A percentile compares a stretch with the other conserved stretches of the same genome.
These are phyloP conservation scores for Agaricus subrufescens DNA, from an alignment of 768 basidiomycete species.

Conservation along the genomic window DNA sequence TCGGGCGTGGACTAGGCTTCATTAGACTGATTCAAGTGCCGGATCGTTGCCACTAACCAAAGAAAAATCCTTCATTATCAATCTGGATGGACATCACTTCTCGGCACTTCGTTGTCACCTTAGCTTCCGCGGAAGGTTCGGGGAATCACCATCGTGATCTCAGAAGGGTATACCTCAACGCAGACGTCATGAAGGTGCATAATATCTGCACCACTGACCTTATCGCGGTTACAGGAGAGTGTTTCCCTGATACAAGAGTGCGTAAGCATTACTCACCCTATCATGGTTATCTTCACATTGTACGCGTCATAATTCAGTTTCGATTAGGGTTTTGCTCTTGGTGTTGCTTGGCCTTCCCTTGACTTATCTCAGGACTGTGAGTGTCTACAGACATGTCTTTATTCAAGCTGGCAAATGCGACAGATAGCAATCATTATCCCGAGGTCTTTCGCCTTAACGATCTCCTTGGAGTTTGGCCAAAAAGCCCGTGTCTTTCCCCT, in stretches of 20 bases:
- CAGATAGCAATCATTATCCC: constrained; percentile 51
- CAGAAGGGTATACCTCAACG: constrained; percentile 60
- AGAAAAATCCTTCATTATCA: not conserved
- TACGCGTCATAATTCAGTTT: not conserved
- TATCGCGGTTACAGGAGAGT: constrained; percentile 45
- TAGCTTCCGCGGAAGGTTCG: constrained; percentile 28
- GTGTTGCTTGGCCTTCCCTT: constrained; percentile 71
- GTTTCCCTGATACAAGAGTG: constrained; percentile 25
- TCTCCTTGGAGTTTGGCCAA: constrained; percentile 45
- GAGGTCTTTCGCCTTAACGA: constrained; percentile 56
- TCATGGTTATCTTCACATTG: not conserved
- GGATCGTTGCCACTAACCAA: not conserved
- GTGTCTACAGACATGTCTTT: constrained; percentile 22
- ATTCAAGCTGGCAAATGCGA: not conserved
- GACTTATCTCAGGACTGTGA: constrained; percentile 56
- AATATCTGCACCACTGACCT: constrained; percentile 70
- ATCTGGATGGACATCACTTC: constrained; percentile 19
- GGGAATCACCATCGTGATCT: constrained; percentile 35
- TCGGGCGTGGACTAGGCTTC: not conserved
- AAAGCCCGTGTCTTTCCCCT: constrained; percentile 47
- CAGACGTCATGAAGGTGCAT: constrained; percentile 53
- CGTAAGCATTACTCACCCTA: not conserved
- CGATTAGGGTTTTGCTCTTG: constrained; percentile 56
- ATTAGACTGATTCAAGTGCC: not conserved
- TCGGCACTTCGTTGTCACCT: constrained; percentile 37